Conservation (phyloP, 345 rosid species). For the Sisymbrium irio region DNA sequence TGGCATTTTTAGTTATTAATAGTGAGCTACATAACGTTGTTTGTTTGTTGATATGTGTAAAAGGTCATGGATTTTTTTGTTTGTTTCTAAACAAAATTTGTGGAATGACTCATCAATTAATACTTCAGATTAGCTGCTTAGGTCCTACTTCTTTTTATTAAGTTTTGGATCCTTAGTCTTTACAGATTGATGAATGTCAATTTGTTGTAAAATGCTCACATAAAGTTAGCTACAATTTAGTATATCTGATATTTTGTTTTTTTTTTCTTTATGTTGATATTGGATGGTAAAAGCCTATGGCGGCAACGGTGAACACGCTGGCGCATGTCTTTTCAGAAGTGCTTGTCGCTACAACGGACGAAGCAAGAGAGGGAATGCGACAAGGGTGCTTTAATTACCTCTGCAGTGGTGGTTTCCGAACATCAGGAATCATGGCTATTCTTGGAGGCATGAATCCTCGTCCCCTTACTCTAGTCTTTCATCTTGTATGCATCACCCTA, state of each 20-base stretch:
- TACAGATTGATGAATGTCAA: no score
- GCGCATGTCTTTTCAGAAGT: conserved; percentile 27
- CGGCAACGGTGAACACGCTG: conserved; percentile 40
- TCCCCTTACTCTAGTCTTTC: conserved; percentile 28
- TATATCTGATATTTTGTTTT: background rate
- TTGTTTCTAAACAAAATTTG: no score
- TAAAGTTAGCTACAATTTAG: background rate
- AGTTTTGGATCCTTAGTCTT: no score
- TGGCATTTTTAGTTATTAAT: background rate
- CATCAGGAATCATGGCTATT: conserved; percentile 30
- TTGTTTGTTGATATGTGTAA: background rate
- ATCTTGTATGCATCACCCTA: conserved; percentile 35
- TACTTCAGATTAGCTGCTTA: no score
- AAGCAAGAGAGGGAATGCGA: conserved; percentile 35
- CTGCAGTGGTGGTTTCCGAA: conserved; percentile 17
- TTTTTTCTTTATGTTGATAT: background rate
- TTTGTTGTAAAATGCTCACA: background rate
- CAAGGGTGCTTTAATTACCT: conserved; percentile 38
- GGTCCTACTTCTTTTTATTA: no score
- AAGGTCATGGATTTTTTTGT: no score
- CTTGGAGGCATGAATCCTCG: conserved; percentile 37
- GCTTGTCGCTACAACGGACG: conserved; percentile 32
- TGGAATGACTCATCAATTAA: no score
- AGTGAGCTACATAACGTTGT: background rate
- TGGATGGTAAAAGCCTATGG: conserved; percentile 32